phyloP scores from a whole-genome alignment of 257 asterid species.

The Lycium barbarum region DNA sequence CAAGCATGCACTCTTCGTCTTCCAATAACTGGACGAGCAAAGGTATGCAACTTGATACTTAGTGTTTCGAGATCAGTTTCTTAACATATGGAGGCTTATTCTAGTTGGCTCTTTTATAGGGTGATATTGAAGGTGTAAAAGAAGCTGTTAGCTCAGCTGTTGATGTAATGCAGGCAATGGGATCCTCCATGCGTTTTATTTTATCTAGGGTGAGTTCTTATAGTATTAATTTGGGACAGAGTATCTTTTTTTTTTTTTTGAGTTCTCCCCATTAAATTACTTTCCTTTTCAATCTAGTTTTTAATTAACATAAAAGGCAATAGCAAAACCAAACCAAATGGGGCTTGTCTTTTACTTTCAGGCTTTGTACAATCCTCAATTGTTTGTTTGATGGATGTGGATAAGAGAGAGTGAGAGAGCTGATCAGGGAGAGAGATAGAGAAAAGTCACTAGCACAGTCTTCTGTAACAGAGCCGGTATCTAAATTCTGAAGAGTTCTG shows the following conservation, averaged over 20 bases:
- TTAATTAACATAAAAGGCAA: slow-evolving; percentile 6
- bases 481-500: not conserved
- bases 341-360: not conserved
- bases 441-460: not conserved
- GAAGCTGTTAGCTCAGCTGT: slow-evolving; percentile 78
- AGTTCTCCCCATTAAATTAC: not conserved
- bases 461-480: not conserved
- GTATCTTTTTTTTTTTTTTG: no score
- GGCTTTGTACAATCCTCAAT: not conserved
- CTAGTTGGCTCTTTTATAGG: slow-evolving; percentile 51
- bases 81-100: slow-evolving; percentile 22
- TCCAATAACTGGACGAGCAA: slow-evolving; percentile 81
- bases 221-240: not conserved
- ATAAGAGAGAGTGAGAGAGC: not conserved
- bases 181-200: slow-evolving; percentile 63
- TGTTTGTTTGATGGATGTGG: not conserved
- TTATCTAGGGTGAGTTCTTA: slow-evolving; percentile 60
- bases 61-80: slow-evolving; percentile 26
- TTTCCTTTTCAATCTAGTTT: slow-evolving; percentile 22
- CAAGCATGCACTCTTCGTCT: slow-evolving; percentile 71
- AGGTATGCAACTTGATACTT: slow-evolving; percentile 53
- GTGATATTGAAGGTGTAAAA: slow-evolving; percentile 62
- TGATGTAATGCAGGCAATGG: slow-evolving; percentile 79
- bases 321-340: not conserved
- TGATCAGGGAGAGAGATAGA: not conserved